Evolutionary conservation across 306 rosid species (phyloP), one percentile per base, ranked within the genome.

Genomic region (Inga oerstediana): DNA sequence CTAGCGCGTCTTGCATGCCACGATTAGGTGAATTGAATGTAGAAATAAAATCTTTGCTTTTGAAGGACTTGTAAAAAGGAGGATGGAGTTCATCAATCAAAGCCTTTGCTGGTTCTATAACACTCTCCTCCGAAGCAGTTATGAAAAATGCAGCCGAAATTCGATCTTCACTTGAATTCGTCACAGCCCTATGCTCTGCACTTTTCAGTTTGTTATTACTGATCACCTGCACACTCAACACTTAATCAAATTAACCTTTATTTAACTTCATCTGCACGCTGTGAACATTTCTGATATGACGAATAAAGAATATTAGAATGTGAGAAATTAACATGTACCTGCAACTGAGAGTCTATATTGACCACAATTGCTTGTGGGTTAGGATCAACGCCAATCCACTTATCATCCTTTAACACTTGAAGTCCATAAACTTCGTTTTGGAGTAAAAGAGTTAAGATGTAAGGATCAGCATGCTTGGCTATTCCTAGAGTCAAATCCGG

Each of bases 81-180:
- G 91, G 93, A 66, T 85, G 82, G 7, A 24, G 71, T 56, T 84
- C 87, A 41, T 86, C 81, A 46, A 24, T 72, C 24, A 92, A 10
- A 80, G 77, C 84, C 79, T 89, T 45, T 76, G 89, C 94, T 24
- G 94, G 92, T 74, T 85, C 86, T 37, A 91, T 67, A 1, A 24
- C 2, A 20, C 80, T 86, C 5, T 89, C 91, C 20, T 75, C 84
- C 13, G 67, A 83, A 34, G 97, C 90, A 66, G 76, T 65, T 11
- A 89, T 34, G 1, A 88, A 88, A 70, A 86, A 86, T 0, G 90
- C 83, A 70, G 79, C 59, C 0, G 82, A 82, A 11, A 87, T 88
- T 20, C 94, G 75, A 44, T 81, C 76, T 10, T 39, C 58, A 24
- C 20, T 71, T 44, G 54, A 24, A 44, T 71, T 71, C 11, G 20